Conservation (phyloP, 495 filamentous ascomycete species). For the Aspergillus ostianus region DNA sequence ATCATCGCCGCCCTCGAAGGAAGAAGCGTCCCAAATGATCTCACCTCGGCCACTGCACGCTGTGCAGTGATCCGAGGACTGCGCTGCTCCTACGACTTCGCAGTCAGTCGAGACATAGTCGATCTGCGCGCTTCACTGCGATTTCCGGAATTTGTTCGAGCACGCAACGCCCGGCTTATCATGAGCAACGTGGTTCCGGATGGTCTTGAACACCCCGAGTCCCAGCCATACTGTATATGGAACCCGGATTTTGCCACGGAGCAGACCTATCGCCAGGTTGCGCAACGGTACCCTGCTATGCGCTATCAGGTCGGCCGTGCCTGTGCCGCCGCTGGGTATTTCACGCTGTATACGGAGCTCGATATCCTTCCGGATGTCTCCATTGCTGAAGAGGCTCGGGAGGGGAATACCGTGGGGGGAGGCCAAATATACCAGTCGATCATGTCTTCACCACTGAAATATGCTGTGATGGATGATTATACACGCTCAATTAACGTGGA, state of each 20-base stretch:
- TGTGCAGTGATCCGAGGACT: neutral
- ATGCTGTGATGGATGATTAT: conserved; percentile 31
- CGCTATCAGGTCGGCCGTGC: conserved; percentile 31
- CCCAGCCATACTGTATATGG: neutral
- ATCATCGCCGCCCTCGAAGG: too few species aligned
- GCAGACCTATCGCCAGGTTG: conserved; percentile 9
- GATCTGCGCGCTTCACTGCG: neutral
- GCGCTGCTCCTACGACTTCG: neutral
- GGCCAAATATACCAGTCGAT: conserved; percentile 25
- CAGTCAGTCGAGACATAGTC: neutral
- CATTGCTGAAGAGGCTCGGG: conserved; percentile 31
- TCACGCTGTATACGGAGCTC: conserved; percentile 28
- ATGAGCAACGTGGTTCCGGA: neutral
- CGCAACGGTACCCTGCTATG: conserved; percentile 20
- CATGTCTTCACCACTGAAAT: conserved; percentile 21
- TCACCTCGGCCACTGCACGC: neutral
- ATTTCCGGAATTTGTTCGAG: neutral
- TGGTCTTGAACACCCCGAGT: neutral
- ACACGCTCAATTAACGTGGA: conserved; percentile 20
- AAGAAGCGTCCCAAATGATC: too few species aligned
- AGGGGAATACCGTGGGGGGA: conserved; percentile 18
- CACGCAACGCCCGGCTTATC: neutral
- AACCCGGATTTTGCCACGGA: neutral
- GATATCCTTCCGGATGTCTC: conserved; percentile 29
- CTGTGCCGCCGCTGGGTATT: conserved; percentile 32